These are phyloP conservation scores for Trichocomaceae sp. DNA, from an alignment of 2,329 filamentous ascomycete genomes.

Conservation along the genomic window DNA sequence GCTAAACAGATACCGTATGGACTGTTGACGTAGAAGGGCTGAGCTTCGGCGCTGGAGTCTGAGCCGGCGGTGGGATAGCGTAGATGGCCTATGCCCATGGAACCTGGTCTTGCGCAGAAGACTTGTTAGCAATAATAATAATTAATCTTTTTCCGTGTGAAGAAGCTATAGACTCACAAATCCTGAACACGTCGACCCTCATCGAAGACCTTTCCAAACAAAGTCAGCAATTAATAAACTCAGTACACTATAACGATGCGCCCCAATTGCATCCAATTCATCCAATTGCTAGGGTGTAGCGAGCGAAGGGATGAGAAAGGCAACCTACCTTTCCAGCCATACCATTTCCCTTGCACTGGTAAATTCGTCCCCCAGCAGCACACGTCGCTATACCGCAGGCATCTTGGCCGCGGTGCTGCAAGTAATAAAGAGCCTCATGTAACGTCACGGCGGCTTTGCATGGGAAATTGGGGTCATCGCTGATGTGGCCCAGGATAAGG, in stretches of 20 bases:
- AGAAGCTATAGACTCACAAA: constrained; percentile 33
- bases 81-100: constrained; percentile 79
- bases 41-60: constrained; percentile 74
- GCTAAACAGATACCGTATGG: constrained; percentile 76
- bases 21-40: constrained; percentile 87
- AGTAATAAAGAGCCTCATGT: constrained; percentile 65
- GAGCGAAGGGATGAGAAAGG: neutral
- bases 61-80: constrained; percentile 86
- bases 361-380: constrained; percentile 70
- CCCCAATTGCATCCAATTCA: neutral
- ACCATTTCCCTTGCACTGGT: constrained; percentile 84
- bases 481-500: constrained; percentile 53
- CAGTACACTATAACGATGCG: neutral
- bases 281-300: neutral
- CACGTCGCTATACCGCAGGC: constrained; percentile 76
- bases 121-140: neutral
- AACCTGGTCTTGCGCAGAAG: constrained; percentile 51
- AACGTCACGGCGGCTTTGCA: constrained; percentile 52
- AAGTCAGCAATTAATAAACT: neutral
- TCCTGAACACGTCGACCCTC: constrained; percentile 68
- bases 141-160: neutral
- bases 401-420: constrained; percentile 77
- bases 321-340: constrained; percentile 66
- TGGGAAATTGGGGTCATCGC: constrained; percentile 27
- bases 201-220: constrained; percentile 47